Base-by-base conservation (phyloP, 75 land plant species). In the Sequoiadendron giganteum region DNA sequence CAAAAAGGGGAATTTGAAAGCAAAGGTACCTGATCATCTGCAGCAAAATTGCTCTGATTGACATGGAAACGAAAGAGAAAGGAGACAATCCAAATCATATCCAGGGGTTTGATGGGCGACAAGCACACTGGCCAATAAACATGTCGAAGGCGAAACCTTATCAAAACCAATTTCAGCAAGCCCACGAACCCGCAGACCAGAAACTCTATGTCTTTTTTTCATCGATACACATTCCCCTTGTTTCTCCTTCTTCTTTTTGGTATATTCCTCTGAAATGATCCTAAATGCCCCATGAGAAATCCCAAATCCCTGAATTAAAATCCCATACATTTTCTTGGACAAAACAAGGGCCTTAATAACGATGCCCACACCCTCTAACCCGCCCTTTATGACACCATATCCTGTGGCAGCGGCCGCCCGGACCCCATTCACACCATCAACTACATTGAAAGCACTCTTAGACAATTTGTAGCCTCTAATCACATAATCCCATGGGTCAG, bases 391-490 rank as follows among this genome's bases (percentile, higher is more conserved):
- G 48, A 21, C 84, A 42, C n/a, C 84, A 28, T 25, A 81, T 40
- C 84, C 84, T 81, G 5, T 45, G 10, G 30, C 48, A 25, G 84
- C 47, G 8, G 13, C 32, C 2, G 49, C n/a, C 3, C 48, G 13
- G 30, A 81, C 13, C 30, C 14, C 52, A 81, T 81, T 81, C 13
- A 81, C 30, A 3, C 84, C 84, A 11, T 81, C 84, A 21, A 81
- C 45, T 42, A 81, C 84, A 81, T 81, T 81, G 48, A 81, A 81
- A 45, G 10, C 49, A 25, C 84, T 81, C 48, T 81, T 81, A 11
- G 52, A 43, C 84, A 81, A 45, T 40, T 81, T 81, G 84, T 81
- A 81, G 48, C 84, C 84, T 28, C 21, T 81, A 40, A 81, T 81
- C n/a, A 45, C 52, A 28, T 5, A 81, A 45, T 81, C 52, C 48